Evolutionary conservation across 2,329 filamentous ascomycete species (phyloP), one percentile per base, ranked within the genome.

Genomic region (Calonectria ilicicola): DNA sequence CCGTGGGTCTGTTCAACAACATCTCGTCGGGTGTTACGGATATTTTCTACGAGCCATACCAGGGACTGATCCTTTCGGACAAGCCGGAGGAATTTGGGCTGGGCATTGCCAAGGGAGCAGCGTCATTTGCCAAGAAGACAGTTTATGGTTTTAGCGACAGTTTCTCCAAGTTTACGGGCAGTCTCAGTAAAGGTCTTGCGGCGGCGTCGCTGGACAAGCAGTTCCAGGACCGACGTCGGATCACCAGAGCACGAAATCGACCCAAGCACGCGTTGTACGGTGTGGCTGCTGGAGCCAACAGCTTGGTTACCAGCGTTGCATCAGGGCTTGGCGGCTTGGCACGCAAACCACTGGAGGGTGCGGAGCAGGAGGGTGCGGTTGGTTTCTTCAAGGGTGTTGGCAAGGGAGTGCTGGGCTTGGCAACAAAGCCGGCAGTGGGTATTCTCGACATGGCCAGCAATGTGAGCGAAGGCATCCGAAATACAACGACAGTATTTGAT

Each of bases 31-130:
- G 97, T 78, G 95, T 99, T 66, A 96, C 95, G 23, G 97, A 98
- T 82, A 98, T 99, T 82, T 99, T 99, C 87, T 99, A 99, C 87
- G 97, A 99, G 83, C 97, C 97, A 44, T 99, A 99, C 85, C 97
- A 99, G 86, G 95, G 97, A 26, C 91, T 99, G 62, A 97, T 99
- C 83, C 95, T 98, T 89, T 98, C 96, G 0, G 97, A 99, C 83
- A 92, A 94, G 77, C 97, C 97, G 2, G 96, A 98, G 83, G 96
- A 99, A 76, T 92, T 99, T 68, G 97, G 97, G 23, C 89, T 98
- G 47, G 97, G 97, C 21, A 98, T 99, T 74, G 97, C 97, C 42
- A 98, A 98, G 84, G 97, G 97, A 46, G 97, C 97, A 14, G 96
- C 95, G 0, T 98, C 95, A 76, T 98, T 99, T 81, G 94, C 98